Conservation (phyloP, 2,329 filamentous ascomycete species). For the Rhinocladiella similis region DNA sequence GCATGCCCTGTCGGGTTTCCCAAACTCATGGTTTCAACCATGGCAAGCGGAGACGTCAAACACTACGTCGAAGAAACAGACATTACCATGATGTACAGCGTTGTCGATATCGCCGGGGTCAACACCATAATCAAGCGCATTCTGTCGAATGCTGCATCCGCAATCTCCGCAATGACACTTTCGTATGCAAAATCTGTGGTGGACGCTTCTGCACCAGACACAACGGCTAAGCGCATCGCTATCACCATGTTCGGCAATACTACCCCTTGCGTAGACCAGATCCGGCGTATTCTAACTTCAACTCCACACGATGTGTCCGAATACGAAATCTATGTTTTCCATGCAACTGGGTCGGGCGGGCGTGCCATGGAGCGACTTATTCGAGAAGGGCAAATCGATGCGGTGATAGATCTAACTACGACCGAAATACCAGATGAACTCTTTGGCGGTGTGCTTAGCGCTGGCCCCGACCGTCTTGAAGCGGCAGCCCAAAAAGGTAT, state of each 20-base stretch:
- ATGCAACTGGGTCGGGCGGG: constrained; percentile 69
- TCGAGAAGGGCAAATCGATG: constrained; percentile 59
- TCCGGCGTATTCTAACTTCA: constrained; percentile 41
- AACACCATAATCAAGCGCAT: constrained; percentile 61
- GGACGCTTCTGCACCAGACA: constrained; percentile 7
- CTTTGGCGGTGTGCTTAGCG: constrained; percentile 63
- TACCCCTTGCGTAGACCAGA: constrained; percentile 61
- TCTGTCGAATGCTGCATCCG: constrained; percentile 62
- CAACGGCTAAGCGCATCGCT: constrained; percentile 53
- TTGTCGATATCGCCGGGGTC: constrained; percentile 68
- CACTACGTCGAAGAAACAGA: constrained; percentile 68
- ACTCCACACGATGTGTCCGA: constrained; percentile 29
- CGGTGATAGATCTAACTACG: constrained; percentile 69
- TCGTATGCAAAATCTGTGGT: constrained; percentile 38
- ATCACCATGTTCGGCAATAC: constrained; percentile 77
- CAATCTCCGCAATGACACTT: constrained; percentile 59
- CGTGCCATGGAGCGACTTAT: constrained; percentile 68
- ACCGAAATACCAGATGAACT: constrained; percentile 67
- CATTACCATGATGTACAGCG: constrained; percentile 69
- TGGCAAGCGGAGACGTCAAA: constrained; percentile 66
- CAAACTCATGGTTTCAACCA: constrained; percentile 69
- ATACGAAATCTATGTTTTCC: constrained; percentile 66
- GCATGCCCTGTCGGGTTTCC: constrained; percentile 64
- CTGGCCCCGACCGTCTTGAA: constrained; percentile 57
- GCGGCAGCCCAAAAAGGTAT: constrained; percentile 59